These are phyloP conservation scores for Cercospora brassicicola DNA, from an alignment of 2,329 filamentous ascomycete genomes.

Conservation along the genomic window DNA sequence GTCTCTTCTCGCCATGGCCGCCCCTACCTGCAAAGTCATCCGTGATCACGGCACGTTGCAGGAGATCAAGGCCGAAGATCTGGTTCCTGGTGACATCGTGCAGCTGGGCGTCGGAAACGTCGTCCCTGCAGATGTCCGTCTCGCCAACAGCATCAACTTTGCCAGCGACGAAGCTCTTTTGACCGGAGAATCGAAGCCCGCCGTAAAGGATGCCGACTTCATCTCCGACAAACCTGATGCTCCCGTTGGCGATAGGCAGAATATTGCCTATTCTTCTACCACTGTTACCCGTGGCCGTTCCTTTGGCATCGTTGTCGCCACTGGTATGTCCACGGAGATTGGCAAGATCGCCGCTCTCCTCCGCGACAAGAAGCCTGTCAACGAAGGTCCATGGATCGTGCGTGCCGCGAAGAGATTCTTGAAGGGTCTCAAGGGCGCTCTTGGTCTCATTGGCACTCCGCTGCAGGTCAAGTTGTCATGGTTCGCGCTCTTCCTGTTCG, in stretches of 20 bases:
- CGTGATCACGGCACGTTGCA: constrained; percentile 54
- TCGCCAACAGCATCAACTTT: constrained; percentile 68
- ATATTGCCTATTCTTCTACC: constrained; percentile 65
- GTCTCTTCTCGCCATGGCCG: constrained; percentile 56
- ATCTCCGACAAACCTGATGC: constrained; percentile 43
- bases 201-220: constrained; percentile 34
- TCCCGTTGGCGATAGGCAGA: constrained; percentile 62
- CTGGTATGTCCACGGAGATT: constrained; percentile 66
- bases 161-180: constrained; percentile 72
- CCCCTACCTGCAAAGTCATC: constrained; percentile 57
- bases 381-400: constrained; percentile 21
- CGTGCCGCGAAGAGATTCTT: constrained; percentile 45
- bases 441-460: constrained; percentile 65
- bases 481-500: constrained; percentile 78
- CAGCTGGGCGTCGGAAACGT: constrained; percentile 65
- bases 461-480: constrained; percentile 82
- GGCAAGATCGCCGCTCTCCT: constrained; percentile 59
- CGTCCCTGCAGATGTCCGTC: constrained; percentile 64
- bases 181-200: constrained; percentile 66
- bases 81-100: constrained; percentile 68
- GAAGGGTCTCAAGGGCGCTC: constrained; percentile 51
- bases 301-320: constrained; percentile 57
- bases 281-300: constrained; percentile 64
- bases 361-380: constrained; percentile 36
- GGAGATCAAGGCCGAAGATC: constrained; percentile 56